A percentile compares a stretch with the other conserved stretches of the same genome.
Evolutionary conservation across 2,329 filamentous ascomycete genomes (phyloP).

Genomic region (Coniochaeta pulveracea): DNA sequence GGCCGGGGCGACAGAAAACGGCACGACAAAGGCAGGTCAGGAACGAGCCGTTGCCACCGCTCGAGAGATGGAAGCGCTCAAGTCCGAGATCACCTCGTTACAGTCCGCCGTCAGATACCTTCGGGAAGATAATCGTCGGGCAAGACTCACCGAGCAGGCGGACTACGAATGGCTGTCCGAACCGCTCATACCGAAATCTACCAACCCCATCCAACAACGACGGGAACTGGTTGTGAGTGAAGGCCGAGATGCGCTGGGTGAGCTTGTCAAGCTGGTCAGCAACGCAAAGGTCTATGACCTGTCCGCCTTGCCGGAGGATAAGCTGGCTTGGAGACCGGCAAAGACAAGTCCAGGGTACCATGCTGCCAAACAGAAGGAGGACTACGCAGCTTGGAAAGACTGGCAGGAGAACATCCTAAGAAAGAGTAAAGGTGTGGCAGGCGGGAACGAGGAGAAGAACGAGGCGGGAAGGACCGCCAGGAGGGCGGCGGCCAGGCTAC

Average conservation of each 20-base stretch:
- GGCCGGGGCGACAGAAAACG: conserved; percentile 25
- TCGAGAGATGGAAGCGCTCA: conserved; percentile 61
- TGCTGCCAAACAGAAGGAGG: conserved; percentile 52
- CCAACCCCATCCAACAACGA: conserved; percentile 34
- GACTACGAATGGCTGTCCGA: conserved; percentile 51
- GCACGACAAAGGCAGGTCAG: conserved; percentile 44
- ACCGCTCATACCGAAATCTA: conserved; percentile 35
- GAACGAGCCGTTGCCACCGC: conserved; percentile 59
- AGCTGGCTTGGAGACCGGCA: conserved; percentile 54
- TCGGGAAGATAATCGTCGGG: conserved; percentile 53
- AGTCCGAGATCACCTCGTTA: conserved; percentile 53
- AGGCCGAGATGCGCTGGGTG: conserved; percentile 50
- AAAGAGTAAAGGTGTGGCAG: conserved; percentile 33
- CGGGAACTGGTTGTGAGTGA: conserved; percentile 44
- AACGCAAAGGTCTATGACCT: conserved; percentile 49
- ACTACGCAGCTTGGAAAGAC: conserved; percentile 49
- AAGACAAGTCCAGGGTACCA: conserved; percentile 54
- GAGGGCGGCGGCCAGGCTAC: conserved; percentile 32
- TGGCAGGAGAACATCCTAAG: conserved; percentile 45
- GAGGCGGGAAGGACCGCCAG: conserved; percentile 18
- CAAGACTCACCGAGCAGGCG: conserved; percentile 44
- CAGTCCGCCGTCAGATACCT: conserved; percentile 58
- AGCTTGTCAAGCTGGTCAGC: conserved; percentile 51
- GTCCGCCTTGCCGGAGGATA: conserved; percentile 42
- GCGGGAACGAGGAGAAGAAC: conserved; percentile 7